Percentiles rank a stretch among this genome's conserved stretches.
phyloP scores from a whole-genome alignment of 352 stramenopile genomes.

The Phytophthora pisi region DNA sequence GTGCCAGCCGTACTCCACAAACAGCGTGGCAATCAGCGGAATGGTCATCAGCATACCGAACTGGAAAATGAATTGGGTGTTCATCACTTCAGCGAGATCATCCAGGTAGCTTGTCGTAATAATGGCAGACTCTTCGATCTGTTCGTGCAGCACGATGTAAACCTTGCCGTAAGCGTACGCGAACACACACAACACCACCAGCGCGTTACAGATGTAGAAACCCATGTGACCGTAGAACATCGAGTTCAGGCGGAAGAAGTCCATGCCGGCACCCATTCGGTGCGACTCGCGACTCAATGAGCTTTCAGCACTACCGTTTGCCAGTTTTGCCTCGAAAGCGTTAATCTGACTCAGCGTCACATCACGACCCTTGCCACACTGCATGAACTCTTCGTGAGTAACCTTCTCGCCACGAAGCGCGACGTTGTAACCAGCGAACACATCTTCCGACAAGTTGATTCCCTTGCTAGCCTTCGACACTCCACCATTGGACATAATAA shows the following conservation, averaged over 20 bases:
- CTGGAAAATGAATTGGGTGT: constrained; percentile 90
- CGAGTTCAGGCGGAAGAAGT: constrained; percentile 90
- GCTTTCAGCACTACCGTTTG: constrained; percentile 81
- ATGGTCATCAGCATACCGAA: constrained; percentile 91
- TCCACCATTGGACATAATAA: constrained; percentile 85
- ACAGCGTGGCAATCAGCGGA: constrained; percentile 79
- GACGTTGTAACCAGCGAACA: constrained; percentile 89
- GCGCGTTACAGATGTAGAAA: constrained; percentile 88
- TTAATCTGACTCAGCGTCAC: constrained; percentile 90
- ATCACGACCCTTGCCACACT: constrained; percentile 88
- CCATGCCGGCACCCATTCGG: constrained; percentile 83
- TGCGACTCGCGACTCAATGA: constrained; percentile 83
- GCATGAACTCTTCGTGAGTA: constrained; percentile 88
- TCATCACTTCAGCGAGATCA: constrained; percentile 77
- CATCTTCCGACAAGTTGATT: constrained; percentile 92
- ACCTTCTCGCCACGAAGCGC: constrained; percentile 78
- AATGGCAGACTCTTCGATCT: constrained; percentile 77
- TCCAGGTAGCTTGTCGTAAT: constrained; percentile 77
- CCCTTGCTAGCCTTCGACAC: constrained; percentile 87
- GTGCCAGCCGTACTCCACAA: constrained; percentile 85
- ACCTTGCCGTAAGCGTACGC: constrained; percentile 85
- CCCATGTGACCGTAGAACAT: constrained; percentile 92
- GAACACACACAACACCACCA: constrained; percentile 85
- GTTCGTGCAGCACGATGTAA: constrained; percentile 81
- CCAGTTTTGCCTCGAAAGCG: constrained; percentile 87